Evolutionary conservation across 2,329 filamentous ascomycete genomes (phyloP), one percentile per base, ranked within the genome.

Genomic region (Colletotrichum orchidophilum): DNA sequence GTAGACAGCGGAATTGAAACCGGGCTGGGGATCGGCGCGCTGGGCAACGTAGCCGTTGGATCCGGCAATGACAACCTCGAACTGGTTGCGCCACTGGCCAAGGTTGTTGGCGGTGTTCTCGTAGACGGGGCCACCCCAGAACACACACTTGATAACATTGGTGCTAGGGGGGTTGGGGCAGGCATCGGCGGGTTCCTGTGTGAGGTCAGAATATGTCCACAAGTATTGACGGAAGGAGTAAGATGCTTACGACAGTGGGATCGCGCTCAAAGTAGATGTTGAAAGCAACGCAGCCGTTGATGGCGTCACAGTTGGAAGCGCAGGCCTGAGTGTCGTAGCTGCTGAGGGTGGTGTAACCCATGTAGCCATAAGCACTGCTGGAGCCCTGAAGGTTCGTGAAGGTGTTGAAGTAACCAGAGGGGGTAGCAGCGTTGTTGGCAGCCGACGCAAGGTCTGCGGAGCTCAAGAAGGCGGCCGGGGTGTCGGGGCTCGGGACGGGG

Each of bases 381-480:
- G 50, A 49, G 24, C 46, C 65, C 59, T 61, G 52, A 5, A 68
- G 58, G 49, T 68, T 59, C 57, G 42, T 54, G 65, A 68, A 68
- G 13, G 65, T 68, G 29, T 68, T 58, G 18, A 21, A 21, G 65
- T 68, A 68, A 24, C 57, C 57, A 12, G 18, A 39, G 49, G 65
- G 65, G 21, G 42, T 50, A 4, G 24, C 35, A 29, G 65, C 65
- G n/a, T 31, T 42, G 31, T 63, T 63, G 39, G 65, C 65, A 42
- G 39, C 15, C 15, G 39, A 42, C 39, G 39, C 15, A 3, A 42
- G 39, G 0, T 42, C 39, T 1, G 39, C 7, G 39, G 18, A 13
- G 39, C 39, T 42, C 39, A 42, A 18, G 39, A 42, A 42, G n/a
- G 39, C 39, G 39, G 39, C 39, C 39, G 39, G n/a, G n/a, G 39